Conservation (phyloP, 768 basidiomycete species). For the Russula earlei region DNA sequence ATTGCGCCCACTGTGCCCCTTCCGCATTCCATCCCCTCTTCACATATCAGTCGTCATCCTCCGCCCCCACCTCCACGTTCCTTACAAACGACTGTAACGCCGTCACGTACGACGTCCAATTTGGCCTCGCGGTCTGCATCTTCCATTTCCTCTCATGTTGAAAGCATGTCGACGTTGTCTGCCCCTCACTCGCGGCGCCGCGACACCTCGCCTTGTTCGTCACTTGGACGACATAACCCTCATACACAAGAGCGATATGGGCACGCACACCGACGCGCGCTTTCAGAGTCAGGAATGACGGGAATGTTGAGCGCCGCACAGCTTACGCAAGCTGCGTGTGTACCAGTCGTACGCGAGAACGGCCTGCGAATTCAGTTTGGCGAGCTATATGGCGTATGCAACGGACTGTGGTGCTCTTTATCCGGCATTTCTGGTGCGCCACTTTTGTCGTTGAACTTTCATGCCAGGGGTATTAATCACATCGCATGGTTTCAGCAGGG, state of each 20-base stretch:
- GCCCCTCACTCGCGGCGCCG: conserved; percentile 4
- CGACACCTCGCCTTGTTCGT: conserved; percentile 11
- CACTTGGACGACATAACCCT: not conserved
- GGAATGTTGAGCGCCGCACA: conserved; percentile 44
- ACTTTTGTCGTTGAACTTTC: not conserved
- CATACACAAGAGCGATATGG: not conserved
- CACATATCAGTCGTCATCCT: not conserved
- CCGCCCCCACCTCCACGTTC: conserved; percentile 2
- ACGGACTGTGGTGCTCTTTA: conserved; percentile 70
- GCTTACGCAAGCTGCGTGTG: conserved; percentile 49
- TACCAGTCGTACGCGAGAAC: conserved; percentile 56
- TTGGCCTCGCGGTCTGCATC: not conserved
- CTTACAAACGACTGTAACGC: not conserved
- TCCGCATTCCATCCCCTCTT: not conserved
- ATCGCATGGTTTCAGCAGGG: conserved; percentile 28
- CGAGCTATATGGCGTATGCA: conserved; percentile 47
- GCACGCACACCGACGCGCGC: conserved; percentile 6
- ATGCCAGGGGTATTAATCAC: conserved; percentile 7
- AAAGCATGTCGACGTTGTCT: conserved; percentile 6
- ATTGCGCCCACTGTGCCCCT: not conserved
- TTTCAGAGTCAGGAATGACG: conserved; percentile 34
- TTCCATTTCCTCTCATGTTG: conserved; percentile 9
- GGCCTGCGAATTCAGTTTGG: conserved; percentile 63
- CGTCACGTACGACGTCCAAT: not conserved
- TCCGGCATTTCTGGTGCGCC: conserved; percentile 71